Evolutionary conservation across 306 rosid species (phyloP).

Genomic region (Malus sylvestris): DNA sequence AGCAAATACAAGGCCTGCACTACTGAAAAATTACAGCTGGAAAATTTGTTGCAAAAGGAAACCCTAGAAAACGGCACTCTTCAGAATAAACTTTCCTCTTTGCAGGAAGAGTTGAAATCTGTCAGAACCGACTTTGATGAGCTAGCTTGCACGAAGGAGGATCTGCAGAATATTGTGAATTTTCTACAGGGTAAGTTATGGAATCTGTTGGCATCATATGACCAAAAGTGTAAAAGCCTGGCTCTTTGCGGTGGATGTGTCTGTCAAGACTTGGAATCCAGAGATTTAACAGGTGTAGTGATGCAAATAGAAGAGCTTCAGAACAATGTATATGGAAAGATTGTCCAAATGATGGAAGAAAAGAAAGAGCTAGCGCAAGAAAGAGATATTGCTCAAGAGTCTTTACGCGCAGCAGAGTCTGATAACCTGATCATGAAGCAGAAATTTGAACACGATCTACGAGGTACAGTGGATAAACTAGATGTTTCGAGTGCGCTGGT

Average conservation of each 20-base stretch:
- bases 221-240: slow-evolving; percentile 24
- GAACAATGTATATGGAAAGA: slow-evolving; percentile 39
- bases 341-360: slow-evolving; percentile 60
- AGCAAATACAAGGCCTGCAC: slow-evolving; percentile 45
- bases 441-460: slow-evolving; percentile 47
- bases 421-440: slow-evolving; percentile 50
- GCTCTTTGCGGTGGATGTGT: slow-evolving; percentile 34
- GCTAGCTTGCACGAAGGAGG: slow-evolving; percentile 48
- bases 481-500: slow-evolving; percentile 45
- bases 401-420: slow-evolving; percentile 45
- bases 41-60: slow-evolving; percentile 41
- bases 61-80: slow-evolving; percentile 41
- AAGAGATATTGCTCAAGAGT: slow-evolving; percentile 43
- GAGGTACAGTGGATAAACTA: slow-evolving; percentile 36
- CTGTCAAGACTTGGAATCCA: slow-evolving; percentile 35
- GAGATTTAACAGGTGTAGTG: slow-evolving; percentile 39
- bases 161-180: slow-evolving; percentile 43
- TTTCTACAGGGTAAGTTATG: slow-evolving; percentile 42
- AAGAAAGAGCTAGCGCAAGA: slow-evolving; percentile 44
- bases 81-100: slow-evolving; percentile 41
- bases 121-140: slow-evolving; percentile 41
- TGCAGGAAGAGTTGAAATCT: slow-evolving; percentile 60
- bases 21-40: slow-evolving; percentile 61
- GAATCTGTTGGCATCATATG: slow-evolving; percentile 48
- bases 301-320: slow-evolving; percentile 64